A percentile compares a stretch with the other conserved stretches of the same genome.
Conservation (phyloP, 1,139 yeast species). For the Sugiyamaella novakii region DNA sequence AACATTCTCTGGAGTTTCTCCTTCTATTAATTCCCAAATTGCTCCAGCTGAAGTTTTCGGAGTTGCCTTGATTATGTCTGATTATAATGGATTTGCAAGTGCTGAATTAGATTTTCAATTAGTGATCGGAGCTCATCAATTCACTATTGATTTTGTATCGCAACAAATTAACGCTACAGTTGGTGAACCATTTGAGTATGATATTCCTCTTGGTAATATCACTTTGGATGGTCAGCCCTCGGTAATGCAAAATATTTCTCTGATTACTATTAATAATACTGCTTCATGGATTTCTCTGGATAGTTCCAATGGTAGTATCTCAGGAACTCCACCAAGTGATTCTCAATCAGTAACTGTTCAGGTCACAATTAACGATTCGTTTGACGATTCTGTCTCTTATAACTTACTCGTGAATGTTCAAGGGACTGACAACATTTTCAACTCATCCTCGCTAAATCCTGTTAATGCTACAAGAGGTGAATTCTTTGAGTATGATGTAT, state of each 20-base stretch:
- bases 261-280: slow-evolving; percentile 48
- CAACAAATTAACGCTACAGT: slow-evolving; percentile 63
- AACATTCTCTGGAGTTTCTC: slow-evolving; percentile 86
- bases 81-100: slow-evolving; percentile 73
- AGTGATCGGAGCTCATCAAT: slow-evolving; percentile 83
- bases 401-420: slow-evolving; percentile 52
- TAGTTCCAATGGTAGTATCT: slow-evolving; percentile 44
- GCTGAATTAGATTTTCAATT: slow-evolving; percentile 69
- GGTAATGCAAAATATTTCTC: slow-evolving; percentile 53
- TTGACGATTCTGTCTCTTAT: slow-evolving; percentile 65
- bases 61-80: slow-evolving; percentile 79
- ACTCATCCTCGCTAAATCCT: slow-evolving; percentile 32
- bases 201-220: slow-evolving; percentile 63
- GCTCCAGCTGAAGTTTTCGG: slow-evolving; percentile 83
- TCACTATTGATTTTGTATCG: slow-evolving; percentile 59
- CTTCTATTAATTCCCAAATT: slow-evolving; percentile 75
- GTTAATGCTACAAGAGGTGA: slow-evolving; percentile 70
- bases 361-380: slow-evolving; percentile 52
- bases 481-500: slow-evolving; percentile 54
- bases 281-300: slow-evolving; percentile 60
- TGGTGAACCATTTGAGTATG: slow-evolving; percentile 54
- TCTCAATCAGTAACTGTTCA: slow-evolving; percentile 50
- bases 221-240: slow-evolving; percentile 57
- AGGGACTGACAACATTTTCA: slow-evolving; percentile 31
- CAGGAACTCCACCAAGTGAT: slow-evolving; percentile 58